Base-by-base conservation (phyloP, 768 basidiomycete species). In the Mycena polygramma region DNA sequence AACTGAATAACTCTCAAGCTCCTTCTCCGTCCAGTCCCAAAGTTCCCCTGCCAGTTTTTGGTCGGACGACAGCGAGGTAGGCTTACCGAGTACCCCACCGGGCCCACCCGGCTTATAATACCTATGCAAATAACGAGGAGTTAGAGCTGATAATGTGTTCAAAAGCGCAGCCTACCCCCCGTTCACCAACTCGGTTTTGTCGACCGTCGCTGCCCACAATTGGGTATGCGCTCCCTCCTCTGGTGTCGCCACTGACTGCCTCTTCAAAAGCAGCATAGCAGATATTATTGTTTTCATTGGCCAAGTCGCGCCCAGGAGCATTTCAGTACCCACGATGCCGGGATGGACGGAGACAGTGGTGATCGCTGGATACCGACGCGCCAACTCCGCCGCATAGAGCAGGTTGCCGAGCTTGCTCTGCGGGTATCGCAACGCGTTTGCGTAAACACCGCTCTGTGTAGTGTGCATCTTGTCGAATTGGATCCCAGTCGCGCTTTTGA, bases 11-110 rank as follows among this genome's bases (percentile, higher is more conserved):
- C 46, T 46, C 36, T 24, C 51, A 10, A 72, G 54, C 46, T 68
- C 66, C 20, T 68, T 64, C 62, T 72, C 57, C 14, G 66, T 65
- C 71, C 71, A 72, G 5, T 64, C 66, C 70, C 70, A 72, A 7
- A 72, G 46, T 22, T 64, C 24, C 22, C 6, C 53, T 8, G 66
- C 71, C 4, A 68, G 41, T 49, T 63, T 41, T 20, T 9, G 24
- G 22, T 67, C 57, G 35, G 10, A 11, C 15, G 60, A 57, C 49
- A n/a, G 36, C 20, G 43, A 30, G 20, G 20, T n/a, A 37, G 22
- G 48, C 24, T 41, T 41, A 10, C 30, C 30, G 6, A 30, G 30
- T 30, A 30, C 30, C 30, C 13, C 15, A 13, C 65, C 64, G 7
- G 10, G 26, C 19, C 70, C 66, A 36, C 67, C 65, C 11, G 66